Evolutionary conservation across 495 filamentous ascomycete genomes (phyloP), one percentile per base, ranked within the genome.

Genomic region (Pyrenula massariospora): DNA sequence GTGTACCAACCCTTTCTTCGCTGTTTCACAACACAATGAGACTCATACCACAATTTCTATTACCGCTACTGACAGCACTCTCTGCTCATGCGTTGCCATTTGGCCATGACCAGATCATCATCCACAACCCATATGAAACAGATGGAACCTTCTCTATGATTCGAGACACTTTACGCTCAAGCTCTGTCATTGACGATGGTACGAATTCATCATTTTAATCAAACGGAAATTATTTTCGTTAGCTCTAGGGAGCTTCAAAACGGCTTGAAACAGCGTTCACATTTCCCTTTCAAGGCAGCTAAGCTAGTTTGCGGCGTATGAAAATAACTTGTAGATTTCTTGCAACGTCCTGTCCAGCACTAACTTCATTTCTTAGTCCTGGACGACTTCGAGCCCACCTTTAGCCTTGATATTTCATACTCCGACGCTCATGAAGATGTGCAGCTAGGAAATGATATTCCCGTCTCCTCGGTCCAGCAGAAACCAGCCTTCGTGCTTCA

Each of bases 361-460:
- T n/a, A n/a, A n/a, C 12, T 55, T 24, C 56, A 25, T 55, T 25
- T 3, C 31, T n/a, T 57, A 79, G 83, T 88, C 20, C 68, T 87
- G 58, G 77, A 87, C 60, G 78, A 82, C 61, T 87, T 88, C 60
- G 62, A 66, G 12, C 83, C 84, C 24, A 69, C 68, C 3, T 69
- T 83, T 56, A 65, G 71, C 58, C 61, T 88, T 24, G 60, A 71
- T 15, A 72, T 76, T 19, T 65, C 66, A 42, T 88, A 82, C 71
- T 64, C 77, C 0, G 65, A 68, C 0, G 64, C 70, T 31, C 61
- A 75, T 52, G 65, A 66, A n/a, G 69, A 74, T 24, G 66, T 76
- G 22, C 54, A 65, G 2, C 69, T 87, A 0, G 85, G 85, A n/a
- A 87, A 87, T 66, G 78, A 72, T 10, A 64, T 88, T 52, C 70